Percentiles rank a stretch among this genome's conserved stretches.
phyloP scores from a whole-genome alignment of 2,329 filamentous ascomycete species.

The Xylariaceae sp. region DNA sequence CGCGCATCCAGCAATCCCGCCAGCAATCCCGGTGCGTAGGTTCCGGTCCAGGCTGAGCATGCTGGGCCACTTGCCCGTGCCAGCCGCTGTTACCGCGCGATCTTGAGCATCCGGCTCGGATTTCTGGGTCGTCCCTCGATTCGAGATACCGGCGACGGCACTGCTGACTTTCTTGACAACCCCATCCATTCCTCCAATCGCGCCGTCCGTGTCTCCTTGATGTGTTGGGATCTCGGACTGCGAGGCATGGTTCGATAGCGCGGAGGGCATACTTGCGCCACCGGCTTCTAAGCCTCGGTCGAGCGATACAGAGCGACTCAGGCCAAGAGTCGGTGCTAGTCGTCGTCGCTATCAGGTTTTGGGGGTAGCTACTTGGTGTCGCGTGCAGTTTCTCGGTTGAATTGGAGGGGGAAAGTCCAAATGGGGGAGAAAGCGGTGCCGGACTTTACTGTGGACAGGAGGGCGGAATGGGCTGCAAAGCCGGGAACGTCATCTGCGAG shows the following conservation, averaged over 20 bases:
- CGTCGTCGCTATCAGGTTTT: background rate
- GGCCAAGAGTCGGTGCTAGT: constrained; percentile 12
- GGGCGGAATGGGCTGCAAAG: constrained; percentile 3
- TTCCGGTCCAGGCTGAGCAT: constrained; percentile 81
- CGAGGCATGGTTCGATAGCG: constrained; percentile 53
- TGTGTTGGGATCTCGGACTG: constrained; percentile 47
- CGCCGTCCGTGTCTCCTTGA: constrained; percentile 25
- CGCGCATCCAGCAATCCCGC: constrained; percentile 86
- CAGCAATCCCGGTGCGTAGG: constrained; percentile 77
- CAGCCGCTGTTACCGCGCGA: constrained; percentile 30
- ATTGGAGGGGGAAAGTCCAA: background rate
- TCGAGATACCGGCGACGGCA: constrained; percentile 20
- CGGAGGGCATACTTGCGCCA: constrained; percentile 48
- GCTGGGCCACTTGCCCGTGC: constrained; percentile 46
- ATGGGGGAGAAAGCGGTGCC: constrained; percentile 3
- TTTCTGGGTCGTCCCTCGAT: too few relatives aligned
- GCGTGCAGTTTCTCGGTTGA: constrained; percentile 11
- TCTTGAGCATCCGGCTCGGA: background rate
- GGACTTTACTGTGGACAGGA: constrained; percentile 1
- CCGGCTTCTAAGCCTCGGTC: constrained; percentile 11
- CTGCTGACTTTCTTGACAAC: constrained; percentile 22
- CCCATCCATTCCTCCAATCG: constrained; percentile 25
- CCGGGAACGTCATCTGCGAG: constrained; percentile 22
- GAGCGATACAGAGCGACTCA: background rate
- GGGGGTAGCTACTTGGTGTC: constrained; percentile 1